phyloP scores from a whole-genome alignment of 2,329 filamentous ascomycete species.

The Trichoderma koningii region DNA sequence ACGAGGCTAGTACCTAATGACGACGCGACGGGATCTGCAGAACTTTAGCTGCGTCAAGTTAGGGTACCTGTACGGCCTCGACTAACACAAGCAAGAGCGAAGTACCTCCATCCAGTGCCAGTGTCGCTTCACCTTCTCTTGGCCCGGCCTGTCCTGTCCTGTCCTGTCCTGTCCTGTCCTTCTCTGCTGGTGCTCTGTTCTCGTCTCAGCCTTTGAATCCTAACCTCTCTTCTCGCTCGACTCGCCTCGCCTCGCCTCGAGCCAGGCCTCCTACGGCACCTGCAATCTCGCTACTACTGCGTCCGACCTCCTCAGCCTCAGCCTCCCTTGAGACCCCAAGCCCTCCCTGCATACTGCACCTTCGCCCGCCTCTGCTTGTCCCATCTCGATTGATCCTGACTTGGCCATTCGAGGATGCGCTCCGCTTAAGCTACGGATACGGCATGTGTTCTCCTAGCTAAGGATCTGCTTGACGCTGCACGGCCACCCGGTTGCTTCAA shows the following conservation, averaged over 20 bases:
- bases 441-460: conserved; percentile 2
- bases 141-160: too few relatives aligned
- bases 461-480: not conserved
- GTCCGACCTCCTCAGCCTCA: not conserved
- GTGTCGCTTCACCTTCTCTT: not conserved
- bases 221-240: too few relatives aligned
- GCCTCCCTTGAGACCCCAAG: not conserved
- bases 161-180: too few relatives aligned
- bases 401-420: not conserved
- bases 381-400: not conserved
- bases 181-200: not conserved
- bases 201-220: not conserved
- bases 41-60: conserved; percentile 5
- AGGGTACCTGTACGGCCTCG: not conserved
- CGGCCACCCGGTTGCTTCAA: not conserved
- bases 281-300: not conserved
- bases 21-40: not conserved
- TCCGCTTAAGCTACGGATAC: not conserved
- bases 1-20: not conserved
- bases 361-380: too few relatives aligned
- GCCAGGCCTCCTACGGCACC: not conserved
- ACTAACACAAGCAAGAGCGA: conserved; percentile 12
- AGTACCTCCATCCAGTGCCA: not conserved
- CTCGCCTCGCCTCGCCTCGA: not conserved
- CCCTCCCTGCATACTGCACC: not conserved